phyloP scores from a whole-genome alignment of 2,329 filamentous ascomycete genomes.

The Pyricularia sp. region DNA sequence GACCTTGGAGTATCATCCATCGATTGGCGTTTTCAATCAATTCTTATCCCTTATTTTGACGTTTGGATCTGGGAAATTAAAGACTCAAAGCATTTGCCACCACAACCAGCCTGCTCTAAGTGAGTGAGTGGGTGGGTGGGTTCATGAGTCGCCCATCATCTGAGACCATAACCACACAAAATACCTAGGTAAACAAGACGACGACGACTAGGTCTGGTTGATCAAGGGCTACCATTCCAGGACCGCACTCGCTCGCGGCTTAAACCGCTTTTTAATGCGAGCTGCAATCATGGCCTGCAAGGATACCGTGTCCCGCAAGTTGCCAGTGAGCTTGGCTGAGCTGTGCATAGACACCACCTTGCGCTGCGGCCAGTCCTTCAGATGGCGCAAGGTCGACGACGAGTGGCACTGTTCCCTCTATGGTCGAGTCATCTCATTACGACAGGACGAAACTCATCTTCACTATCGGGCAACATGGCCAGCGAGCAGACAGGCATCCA shows the following conservation, averaged over 20 bases:
- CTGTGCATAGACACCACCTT: constrained; percentile 91
- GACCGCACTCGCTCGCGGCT: background rate
- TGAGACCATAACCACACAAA: background rate
- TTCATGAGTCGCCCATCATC: background rate
- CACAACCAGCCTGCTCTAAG: background rate
- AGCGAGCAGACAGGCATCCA: constrained; percentile 18
- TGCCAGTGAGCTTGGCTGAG: constrained; percentile 75
- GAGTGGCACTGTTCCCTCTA: constrained; percentile 87
- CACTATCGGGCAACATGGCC: constrained; percentile 70
- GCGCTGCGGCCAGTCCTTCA: constrained; percentile 91
- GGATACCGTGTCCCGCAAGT: constrained; percentile 73
- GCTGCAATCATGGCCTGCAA: constrained; percentile 16
- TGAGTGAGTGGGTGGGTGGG: background rate
- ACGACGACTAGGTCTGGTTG: background rate
- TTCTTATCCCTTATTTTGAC: background rate
- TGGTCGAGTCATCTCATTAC: constrained; percentile 75
- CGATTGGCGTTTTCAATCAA: background rate
- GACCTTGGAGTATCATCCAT: background rate
- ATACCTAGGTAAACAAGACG: background rate
- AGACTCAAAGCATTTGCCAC: background rate
- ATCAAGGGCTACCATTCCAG: background rate
- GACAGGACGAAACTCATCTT: constrained; percentile 69
- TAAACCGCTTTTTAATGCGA: background rate
- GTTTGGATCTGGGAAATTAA: background rate
- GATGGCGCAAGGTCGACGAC: constrained; percentile 79